phyloP scores from a whole-genome alignment of 2,329 filamentous ascomycete genomes.

The Phialophora macrospora region DNA sequence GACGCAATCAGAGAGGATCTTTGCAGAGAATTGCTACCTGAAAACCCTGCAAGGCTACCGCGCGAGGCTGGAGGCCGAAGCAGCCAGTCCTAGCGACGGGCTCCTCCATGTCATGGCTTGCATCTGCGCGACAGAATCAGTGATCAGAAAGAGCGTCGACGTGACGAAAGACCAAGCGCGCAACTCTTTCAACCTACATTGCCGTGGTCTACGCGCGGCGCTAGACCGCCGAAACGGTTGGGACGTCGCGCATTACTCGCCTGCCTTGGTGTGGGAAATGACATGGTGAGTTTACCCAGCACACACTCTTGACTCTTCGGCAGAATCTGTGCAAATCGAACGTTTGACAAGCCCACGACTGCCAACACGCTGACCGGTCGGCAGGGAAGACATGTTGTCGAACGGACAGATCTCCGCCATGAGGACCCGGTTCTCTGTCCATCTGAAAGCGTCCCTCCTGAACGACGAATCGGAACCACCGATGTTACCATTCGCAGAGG shows the following conservation, averaged over 20 bases:
- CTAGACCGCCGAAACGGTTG: conserved; percentile 3
- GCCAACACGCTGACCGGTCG: neutral
- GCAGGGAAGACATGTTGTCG: conserved; percentile 8
- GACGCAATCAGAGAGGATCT: neutral
- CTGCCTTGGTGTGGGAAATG: conserved; percentile 3
- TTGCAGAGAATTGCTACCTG: conserved; percentile 1
- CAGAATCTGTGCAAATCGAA: no score
- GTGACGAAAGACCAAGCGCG: conserved; percentile 6
- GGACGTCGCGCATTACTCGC: conserved; percentile 6
- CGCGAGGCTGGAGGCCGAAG: conserved; percentile 8
- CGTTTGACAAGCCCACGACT: no score
- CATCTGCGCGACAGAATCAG: conserved; percentile 1
- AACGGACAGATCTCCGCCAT: conserved; percentile 14
- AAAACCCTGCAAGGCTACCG: conserved; percentile 4
- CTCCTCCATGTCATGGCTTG: conserved; percentile 4
- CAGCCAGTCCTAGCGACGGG: neutral
- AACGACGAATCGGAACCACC: no score
- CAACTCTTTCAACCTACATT: neutral
- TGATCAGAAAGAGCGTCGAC: neutral
- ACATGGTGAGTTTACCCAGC: neutral
- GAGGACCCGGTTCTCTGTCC: conserved; percentile 4
- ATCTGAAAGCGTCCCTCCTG: neutral
- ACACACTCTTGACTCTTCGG: no score
- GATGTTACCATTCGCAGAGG: neutral
- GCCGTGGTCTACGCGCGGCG: conserved; percentile 1